A percentile compares a stretch with the other conserved stretches of the same genome.
These are phyloP conservation scores for Hsuehochloa calcarea DNA, from an alignment of 176 grass and related monocot genomes.

Conservation along the genomic window DNA sequence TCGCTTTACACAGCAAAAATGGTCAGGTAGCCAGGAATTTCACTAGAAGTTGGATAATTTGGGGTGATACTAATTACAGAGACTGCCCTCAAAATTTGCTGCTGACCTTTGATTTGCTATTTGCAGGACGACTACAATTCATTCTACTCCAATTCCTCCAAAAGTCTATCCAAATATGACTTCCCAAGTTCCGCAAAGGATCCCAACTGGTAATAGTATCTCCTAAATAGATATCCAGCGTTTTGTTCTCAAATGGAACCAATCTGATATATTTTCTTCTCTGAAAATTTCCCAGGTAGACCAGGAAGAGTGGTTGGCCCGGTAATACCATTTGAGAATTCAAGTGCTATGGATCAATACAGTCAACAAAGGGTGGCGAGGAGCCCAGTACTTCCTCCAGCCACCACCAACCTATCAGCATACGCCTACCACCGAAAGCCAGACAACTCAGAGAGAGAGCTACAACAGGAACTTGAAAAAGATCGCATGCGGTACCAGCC, in stretches of 20 bases:
- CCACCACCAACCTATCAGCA: conserved; percentile 41
- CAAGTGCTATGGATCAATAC: conserved; percentile 52
- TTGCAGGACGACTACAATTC: conserved; percentile 71
- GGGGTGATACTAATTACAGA: conserved; percentile 12
- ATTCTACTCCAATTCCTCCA: conserved; percentile 58
- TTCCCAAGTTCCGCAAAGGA: conserved; percentile 58
- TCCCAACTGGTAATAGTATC: conserved; percentile 66
- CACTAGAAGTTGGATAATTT: background rate
- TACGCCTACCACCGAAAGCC: conserved; percentile 49
- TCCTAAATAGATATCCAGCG: conserved; percentile 18
- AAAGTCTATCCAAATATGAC: conserved; percentile 39
- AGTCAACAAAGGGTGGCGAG: conserved; percentile 56
- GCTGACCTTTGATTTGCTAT: conserved; percentile 28
- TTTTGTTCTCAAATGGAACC: background rate
- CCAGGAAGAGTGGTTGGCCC: conserved; percentile 77
- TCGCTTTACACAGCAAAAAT: background rate
- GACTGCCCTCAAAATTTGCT: background rate
- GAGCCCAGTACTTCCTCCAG: conserved; percentile 59
- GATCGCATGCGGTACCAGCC: conserved; percentile 60
- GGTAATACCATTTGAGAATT: conserved; percentile 53
- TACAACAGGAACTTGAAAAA: conserved; percentile 50
- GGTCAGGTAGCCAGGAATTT: background rate
- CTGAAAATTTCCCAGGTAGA: conserved; percentile 51
- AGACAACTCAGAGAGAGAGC: conserved; percentile 44
- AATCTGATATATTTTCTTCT: conserved; percentile 21